These are phyloP conservation scores for Boletus rufocinnamomeus DNA, from an alignment of 768 basidiomycete species.

Conservation along the genomic window DNA sequence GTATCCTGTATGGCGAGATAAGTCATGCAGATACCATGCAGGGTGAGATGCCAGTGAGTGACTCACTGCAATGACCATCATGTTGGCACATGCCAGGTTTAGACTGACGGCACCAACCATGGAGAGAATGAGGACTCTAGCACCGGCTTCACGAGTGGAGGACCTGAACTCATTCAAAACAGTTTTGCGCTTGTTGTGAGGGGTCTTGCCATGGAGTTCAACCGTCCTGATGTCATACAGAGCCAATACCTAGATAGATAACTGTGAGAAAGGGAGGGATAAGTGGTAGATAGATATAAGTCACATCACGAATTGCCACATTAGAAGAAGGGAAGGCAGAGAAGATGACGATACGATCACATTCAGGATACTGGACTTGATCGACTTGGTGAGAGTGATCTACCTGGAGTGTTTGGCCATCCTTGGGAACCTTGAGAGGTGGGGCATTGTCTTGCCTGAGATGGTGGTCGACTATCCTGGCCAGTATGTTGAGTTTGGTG, in stretches of 20 bases:
- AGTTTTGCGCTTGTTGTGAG: not conserved
- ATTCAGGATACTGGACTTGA: not conserved
- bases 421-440: too few species aligned
- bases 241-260: not conserved
- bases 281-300: not conserved
- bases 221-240: not conserved
- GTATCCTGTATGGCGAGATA: too few species aligned
- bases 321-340: not conserved
- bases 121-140: slow-evolving; percentile 17
- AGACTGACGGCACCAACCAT: slow-evolving; percentile 15
- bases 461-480: too few species aligned
- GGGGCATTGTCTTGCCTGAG: too few species aligned
- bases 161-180: slow-evolving; percentile 4
- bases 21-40: too few species aligned
- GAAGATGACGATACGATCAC: not conserved
- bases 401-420: too few species aligned
- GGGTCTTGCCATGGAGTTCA: slow-evolving; percentile 1
- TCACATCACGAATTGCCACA: not conserved
- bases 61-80: slow-evolving; percentile 22
- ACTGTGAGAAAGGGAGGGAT: not conserved
- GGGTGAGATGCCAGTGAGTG: too few species aligned
- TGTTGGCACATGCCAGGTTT: not conserved
- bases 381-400: too few species aligned
- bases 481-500: not conserved
- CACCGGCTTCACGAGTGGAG: not conserved